A percentile compares a stretch with the other conserved stretches of the same genome.
Conservation (phyloP, 441 rosid genomes). For the California macrophylla region DNA sequence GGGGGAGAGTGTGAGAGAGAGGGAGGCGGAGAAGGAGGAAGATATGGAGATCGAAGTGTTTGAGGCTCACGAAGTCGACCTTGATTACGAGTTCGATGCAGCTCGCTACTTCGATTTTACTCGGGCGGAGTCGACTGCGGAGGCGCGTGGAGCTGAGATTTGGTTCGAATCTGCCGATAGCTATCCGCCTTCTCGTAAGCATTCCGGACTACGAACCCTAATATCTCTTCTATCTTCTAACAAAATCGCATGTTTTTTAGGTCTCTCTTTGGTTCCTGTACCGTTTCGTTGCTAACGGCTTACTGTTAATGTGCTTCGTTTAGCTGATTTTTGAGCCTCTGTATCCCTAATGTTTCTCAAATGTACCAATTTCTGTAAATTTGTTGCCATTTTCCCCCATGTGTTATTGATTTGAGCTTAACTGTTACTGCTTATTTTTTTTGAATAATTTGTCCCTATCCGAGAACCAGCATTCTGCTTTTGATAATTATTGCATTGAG, state of each 20-base stretch:
- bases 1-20: constrained; percentile 18
- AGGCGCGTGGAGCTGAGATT: constrained; percentile 55
- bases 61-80: constrained; percentile 58
- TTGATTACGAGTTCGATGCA: constrained; percentile 83
- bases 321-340: neutral
- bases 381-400: neutral
- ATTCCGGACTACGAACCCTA: constrained; percentile 10
- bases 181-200: constrained; percentile 83
- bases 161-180: constrained; percentile 66
- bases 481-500: neutral
- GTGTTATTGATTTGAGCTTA: neutral
- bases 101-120: constrained; percentile 68
- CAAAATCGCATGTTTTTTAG: neutral
- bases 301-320: neutral
- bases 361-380: neutral
- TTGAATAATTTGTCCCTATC: neutral
- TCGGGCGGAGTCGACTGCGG: constrained; percentile 47
- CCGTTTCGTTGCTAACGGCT: neutral
- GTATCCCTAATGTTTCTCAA: neutral
- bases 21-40: constrained; percentile 40
- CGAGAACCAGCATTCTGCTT: neutral
- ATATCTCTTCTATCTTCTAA: constrained; percentile 1
- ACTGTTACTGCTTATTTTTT: neutral
- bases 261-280: neutral
- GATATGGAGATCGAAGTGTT: constrained; percentile 44